Conservation (phyloP, 192 early-diverging fungal species). For the Entomortierella parvispora region DNA sequence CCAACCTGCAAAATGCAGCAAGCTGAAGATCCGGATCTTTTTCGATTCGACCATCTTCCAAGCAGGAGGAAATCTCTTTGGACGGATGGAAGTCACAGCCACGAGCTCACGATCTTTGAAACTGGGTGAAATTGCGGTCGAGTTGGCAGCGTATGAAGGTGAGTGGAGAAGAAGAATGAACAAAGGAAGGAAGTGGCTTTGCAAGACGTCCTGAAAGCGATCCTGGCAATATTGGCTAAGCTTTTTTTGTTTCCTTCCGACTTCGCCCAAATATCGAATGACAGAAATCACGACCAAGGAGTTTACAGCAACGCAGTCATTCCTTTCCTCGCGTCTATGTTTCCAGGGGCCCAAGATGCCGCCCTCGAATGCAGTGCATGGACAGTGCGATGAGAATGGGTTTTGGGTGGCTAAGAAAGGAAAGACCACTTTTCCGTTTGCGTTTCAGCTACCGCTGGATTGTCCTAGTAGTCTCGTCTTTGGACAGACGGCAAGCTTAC, state of each 20-base stretch:
- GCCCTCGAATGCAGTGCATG: constrained; percentile 67
- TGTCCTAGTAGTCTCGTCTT: constrained; percentile 66
- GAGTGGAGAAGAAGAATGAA: constrained; percentile 1
- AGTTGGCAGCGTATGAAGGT: constrained; percentile 72
- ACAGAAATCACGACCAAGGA: constrained; percentile 58
- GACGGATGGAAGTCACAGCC: constrained; percentile 62
- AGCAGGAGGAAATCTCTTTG: constrained; percentile 65
- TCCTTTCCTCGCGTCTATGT: constrained; percentile 61
- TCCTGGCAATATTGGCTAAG: background rate
- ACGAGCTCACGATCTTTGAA: constrained; percentile 57
- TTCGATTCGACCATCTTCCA: constrained; percentile 69
- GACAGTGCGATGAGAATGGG: constrained; percentile 56
- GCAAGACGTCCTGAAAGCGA: background rate
- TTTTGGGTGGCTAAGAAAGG: constrained; percentile 71
- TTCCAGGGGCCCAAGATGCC: constrained; percentile 68
- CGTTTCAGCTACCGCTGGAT: constrained; percentile 70
- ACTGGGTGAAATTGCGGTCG: constrained; percentile 71
- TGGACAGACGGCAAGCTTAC: constrained; percentile 58
- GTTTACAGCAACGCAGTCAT: constrained; percentile 58
- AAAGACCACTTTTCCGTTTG: constrained; percentile 73
- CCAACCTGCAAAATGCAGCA: constrained; percentile 61
- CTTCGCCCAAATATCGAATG: constrained; percentile 8
- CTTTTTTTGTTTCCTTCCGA: background rate
- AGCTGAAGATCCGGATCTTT: constrained; percentile 66
- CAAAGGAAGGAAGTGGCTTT: background rate